Percentiles rank a stretch among this genome's conserved stretches.
These are phyloP conservation scores for Candida loeiensis DNA, from an alignment of 805 yeast species.

Conservation along the genomic window DNA sequence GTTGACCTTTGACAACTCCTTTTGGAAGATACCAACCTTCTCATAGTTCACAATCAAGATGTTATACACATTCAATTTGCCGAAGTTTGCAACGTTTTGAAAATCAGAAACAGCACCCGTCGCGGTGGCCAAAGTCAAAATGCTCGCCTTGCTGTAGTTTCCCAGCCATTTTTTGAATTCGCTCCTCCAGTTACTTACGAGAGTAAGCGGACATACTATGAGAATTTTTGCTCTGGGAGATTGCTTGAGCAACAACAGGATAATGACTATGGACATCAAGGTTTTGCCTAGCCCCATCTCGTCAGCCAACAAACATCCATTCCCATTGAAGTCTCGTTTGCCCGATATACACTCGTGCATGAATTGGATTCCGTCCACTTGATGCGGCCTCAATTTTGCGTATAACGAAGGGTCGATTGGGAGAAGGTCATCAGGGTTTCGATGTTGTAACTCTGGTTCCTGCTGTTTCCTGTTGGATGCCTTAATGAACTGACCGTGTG, in stretches of 20 bases:
- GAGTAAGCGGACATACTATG: conserved; percentile 88
- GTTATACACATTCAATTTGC: conserved; percentile 69
- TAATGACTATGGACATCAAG: conserved; percentile 72
- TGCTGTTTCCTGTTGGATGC: not conserved
- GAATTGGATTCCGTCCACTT: conserved; percentile 77
- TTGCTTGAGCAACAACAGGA: conserved; percentile 72
- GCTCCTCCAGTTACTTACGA: conserved; percentile 79
- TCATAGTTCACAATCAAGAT: conserved; percentile 88
- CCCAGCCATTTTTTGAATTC: conserved; percentile 92
- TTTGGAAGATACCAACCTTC: conserved; percentile 54
- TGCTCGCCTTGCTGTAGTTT: conserved; percentile 52
- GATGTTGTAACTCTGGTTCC: not conserved
- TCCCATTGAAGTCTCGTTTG: conserved; percentile 42
- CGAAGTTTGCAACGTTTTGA: conserved; percentile 55
- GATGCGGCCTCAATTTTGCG: conserved; percentile 71
- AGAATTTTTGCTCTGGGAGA: conserved; percentile 51
- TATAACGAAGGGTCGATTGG: conserved; percentile 57
- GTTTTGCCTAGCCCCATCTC: conserved; percentile 96
- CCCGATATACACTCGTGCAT: conserved; percentile 84
- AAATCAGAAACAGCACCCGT: conserved; percentile 52
- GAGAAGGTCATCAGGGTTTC: conserved; percentile 13
- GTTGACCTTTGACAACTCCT: conserved; percentile 44
- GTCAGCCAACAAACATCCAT: conserved; percentile 87
- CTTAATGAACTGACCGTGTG: not conserved
- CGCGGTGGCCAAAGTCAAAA: conserved; percentile 54